Evolutionary conservation across 352 stramenopile species (phyloP).

Genomic region (Phytopythium chamaehyphon): DNA sequence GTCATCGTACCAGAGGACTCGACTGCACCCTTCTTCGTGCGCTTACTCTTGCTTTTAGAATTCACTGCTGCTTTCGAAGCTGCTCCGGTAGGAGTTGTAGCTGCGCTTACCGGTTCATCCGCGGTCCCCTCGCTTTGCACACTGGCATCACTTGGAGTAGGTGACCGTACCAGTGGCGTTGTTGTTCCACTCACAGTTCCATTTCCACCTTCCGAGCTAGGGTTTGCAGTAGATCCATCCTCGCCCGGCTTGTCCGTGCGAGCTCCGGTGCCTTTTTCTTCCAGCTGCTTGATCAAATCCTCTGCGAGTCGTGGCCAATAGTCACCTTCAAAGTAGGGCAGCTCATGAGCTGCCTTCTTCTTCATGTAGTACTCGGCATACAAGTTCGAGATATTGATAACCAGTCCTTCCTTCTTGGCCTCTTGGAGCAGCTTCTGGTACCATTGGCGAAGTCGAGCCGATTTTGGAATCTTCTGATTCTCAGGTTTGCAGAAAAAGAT

Average conservation of each 20-base stretch:
- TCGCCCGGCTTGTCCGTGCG: slow-evolving; percentile 19
- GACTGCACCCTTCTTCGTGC: slow-evolving; percentile 28
- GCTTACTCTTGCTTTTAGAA: slow-evolving; percentile 72
- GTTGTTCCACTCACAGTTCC: slow-evolving; percentile 21
- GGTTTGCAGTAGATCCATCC: slow-evolving; percentile 1
- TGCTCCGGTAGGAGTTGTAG: slow-evolving; percentile 14
- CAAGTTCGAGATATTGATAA: slow-evolving; percentile 80
- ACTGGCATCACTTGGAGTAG: slow-evolving; percentile 38
- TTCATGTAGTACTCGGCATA: slow-evolving; percentile 88
- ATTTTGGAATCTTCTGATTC: slow-evolving; percentile 89
- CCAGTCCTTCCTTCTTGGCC: slow-evolving; percentile 77
- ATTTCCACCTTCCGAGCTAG: slow-evolving; percentile 7
- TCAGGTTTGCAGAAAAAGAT: slow-evolving; percentile 91
- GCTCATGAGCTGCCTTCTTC: slow-evolving; percentile 79
- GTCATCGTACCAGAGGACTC: slow-evolving; percentile 49
- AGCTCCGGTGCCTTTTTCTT: slow-evolving; percentile 82
- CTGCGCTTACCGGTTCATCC: slow-evolving; percentile 7
- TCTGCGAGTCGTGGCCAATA: slow-evolving; percentile 98
- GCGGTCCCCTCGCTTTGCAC: slow-evolving; percentile 20
- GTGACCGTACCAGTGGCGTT: slow-evolving; percentile 45
- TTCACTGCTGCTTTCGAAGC: slow-evolving; percentile 22
- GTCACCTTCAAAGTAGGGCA: slow-evolving; percentile 99
- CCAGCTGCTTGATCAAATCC: slow-evolving; percentile 98
- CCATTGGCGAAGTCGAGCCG: slow-evolving; percentile 79
- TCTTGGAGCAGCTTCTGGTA: slow-evolving; percentile 82